Conservation (phyloP, 331 rosid genomes). For the Acacia concinna region DNA sequence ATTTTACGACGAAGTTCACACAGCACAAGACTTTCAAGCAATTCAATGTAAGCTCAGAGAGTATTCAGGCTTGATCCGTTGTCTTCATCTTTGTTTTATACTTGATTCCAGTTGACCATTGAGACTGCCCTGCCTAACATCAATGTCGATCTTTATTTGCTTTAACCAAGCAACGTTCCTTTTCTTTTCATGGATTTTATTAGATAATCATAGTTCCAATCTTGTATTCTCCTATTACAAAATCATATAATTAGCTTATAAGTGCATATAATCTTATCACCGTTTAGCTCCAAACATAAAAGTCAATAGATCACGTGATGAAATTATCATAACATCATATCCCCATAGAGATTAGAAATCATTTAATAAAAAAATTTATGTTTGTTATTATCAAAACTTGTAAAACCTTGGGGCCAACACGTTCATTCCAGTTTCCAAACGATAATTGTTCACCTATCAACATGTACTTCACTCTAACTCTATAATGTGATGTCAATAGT, state of each 20-base stretch:
- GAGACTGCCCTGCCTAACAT: neutral
- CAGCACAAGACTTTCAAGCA: neutral
- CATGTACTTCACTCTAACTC: neutral
- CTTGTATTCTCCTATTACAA: neutral
- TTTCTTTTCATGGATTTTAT: neutral
- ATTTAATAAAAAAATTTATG: neutral
- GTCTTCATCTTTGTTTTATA: neutral
- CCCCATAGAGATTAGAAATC: neutral
- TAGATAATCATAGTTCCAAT: neutral
- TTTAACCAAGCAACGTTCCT: neutral
- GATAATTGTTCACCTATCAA: neutral
- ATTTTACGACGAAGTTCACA: neutral
- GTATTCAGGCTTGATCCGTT: neutral
- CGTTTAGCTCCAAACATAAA: neutral
- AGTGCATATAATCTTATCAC: neutral
- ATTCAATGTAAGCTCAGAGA: neutral
- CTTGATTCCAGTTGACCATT: neutral
- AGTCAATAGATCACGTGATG: neutral
- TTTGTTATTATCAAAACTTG: neutral
- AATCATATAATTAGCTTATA: neutral
- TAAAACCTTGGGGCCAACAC: neutral
- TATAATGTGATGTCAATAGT: neutral
- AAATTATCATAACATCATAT: neutral
- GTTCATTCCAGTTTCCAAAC: constrained; percentile 2
- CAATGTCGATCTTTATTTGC: neutral